phyloP scores from a whole-genome alignment of 345 rosid genomes.

The Eucalyptus cloeziana region DNA sequence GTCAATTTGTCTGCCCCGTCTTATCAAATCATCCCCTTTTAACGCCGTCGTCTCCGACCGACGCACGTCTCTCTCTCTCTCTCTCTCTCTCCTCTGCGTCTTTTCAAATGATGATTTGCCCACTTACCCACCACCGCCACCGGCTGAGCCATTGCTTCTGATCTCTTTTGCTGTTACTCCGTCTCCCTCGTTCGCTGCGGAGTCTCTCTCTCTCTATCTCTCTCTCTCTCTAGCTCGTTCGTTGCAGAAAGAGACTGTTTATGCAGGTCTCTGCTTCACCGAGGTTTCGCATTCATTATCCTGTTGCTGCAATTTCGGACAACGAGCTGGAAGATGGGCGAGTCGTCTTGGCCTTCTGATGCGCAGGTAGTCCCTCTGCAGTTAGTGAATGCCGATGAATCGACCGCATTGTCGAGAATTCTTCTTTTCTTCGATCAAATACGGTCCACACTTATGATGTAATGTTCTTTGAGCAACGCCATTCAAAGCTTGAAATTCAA shows the following conservation, averaged over 20 bases:
- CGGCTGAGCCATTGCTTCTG: not conserved
- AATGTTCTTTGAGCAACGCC: not conserved
- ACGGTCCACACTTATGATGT: not conserved
- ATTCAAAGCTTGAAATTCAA: not conserved
- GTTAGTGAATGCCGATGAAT: not conserved
- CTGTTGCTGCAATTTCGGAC: not conserved
- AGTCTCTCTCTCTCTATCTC: not conserved
- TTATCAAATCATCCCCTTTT: not conserved
- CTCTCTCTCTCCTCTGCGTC: not conserved
- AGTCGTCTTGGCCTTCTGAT: constrained; percentile 4
- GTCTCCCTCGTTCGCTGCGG: not conserved
- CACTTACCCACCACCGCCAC: not conserved
- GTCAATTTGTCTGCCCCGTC: not conserved
- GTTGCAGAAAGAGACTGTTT: not conserved
- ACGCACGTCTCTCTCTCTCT: not conserved
- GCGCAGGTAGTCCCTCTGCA: not conserved
- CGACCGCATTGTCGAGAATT: not conserved
- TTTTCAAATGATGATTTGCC: not conserved
- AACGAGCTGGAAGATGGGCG: not conserved
- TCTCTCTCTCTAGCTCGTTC: not conserved
- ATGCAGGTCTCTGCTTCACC: not conserved
- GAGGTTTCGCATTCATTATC: not conserved
- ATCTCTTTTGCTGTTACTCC: not conserved
- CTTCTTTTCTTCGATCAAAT: not conserved
- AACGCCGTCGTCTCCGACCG: not conserved